Conservation (phyloP, 2,329 filamentous ascomycete species). For the Botrytis byssoidea region DNA sequence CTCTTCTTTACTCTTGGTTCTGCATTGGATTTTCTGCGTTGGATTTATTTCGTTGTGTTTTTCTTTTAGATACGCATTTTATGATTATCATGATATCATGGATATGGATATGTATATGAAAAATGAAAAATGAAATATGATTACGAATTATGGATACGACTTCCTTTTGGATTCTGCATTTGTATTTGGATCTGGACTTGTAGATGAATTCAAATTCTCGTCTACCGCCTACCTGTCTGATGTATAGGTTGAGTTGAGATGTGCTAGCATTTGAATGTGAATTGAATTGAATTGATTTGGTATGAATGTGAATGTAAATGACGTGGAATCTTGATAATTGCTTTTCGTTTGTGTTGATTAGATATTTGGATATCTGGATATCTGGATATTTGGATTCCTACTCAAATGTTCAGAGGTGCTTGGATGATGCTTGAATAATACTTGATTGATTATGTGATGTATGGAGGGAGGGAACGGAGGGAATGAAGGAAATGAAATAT, state of each 20-base stretch:
- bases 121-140: no score
- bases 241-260: neutral
- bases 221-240: no score
- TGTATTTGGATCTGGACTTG: no score
- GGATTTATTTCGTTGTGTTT: no score
- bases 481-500: no score
- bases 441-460: no score
- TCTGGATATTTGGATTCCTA: no score
- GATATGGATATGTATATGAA: neutral
- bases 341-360: neutral
- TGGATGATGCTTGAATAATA: no score
- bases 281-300: neutral
- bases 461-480: no score
- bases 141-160: neutral
- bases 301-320: no score
- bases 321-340: neutral
- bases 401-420: no score
- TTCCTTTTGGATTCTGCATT: neutral
- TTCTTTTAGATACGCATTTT: neutral
- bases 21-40: neutral
- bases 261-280: neutral
- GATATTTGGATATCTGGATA: neutral
- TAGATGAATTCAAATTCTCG: neutral
- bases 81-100: neutral
- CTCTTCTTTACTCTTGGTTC: neutral